phyloP scores from a whole-genome alignment of 176 grass and related monocot genomes.

The Carex cristatella region DNA sequence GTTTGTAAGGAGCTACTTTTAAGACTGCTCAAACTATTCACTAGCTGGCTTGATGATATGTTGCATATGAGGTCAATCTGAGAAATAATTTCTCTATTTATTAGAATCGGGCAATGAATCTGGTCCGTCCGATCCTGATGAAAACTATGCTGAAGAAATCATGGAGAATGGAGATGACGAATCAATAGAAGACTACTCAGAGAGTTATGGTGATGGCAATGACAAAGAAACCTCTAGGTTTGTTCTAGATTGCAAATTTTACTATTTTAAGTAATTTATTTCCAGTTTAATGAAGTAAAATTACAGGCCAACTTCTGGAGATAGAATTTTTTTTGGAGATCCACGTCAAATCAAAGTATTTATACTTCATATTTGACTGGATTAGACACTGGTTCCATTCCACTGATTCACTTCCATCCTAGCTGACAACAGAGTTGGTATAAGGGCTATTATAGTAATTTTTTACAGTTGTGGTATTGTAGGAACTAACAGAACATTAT shows the following conservation, averaged over 20 bases:
- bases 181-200: not conserved
- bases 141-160: conserved; percentile 10
- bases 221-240: conserved; percentile 28
- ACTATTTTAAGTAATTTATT: not conserved
- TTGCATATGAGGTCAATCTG: not conserved
- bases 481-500: not conserved
- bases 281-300: not conserved
- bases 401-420: not conserved
- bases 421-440: not conserved
- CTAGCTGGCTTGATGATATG: not conserved
- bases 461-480: not conserved
- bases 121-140: conserved; percentile 23
- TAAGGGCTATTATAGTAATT: not conserved
- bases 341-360: not conserved
- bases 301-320: not conserved
- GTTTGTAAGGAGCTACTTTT: not conserved
- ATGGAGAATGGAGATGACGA: conserved; percentile 5
- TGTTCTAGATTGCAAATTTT: not conserved
- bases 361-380: not conserved
- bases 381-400: not conserved
- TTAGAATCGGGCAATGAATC: conserved; percentile 23
- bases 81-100: not conserved
- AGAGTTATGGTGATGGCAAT: not conserved
- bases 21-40: not conserved
- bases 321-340: not conserved